Percentiles rank a stretch among this genome's conserved stretches.
Evolutionary conservation across 176 grass and related monocot genomes (phyloP).

Genomic region (Eragrostis nindensis): DNA sequence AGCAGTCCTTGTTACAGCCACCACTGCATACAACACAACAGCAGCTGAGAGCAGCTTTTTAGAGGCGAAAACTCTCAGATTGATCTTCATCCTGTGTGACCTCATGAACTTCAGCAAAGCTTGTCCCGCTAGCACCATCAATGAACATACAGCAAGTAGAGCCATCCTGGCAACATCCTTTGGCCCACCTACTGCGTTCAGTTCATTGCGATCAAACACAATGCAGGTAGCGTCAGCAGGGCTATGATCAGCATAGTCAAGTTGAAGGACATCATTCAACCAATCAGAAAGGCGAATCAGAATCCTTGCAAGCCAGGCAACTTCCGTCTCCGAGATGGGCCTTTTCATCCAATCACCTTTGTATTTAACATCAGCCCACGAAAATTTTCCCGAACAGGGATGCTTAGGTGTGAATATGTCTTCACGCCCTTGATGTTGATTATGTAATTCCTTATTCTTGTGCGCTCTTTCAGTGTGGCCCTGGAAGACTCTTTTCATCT

Average conservation of each 20-base stretch:
- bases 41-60: constrained; percentile 53
- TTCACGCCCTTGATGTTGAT: constrained; percentile 37
- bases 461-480: constrained; percentile 36
- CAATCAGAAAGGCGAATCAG: constrained; percentile 71
- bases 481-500: constrained; percentile 63
- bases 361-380: constrained; percentile 60
- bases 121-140: constrained; percentile 52
- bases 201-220: constrained; percentile 45
- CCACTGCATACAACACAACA: constrained; percentile 39
- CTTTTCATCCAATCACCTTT: constrained; percentile 87
- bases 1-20: constrained; percentile 38
- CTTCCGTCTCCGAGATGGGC: constrained; percentile 73
- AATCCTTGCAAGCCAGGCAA: constrained; percentile 78
- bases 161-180: constrained; percentile 61
- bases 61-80: constrained; percentile 77
- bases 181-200: constrained; percentile 44
- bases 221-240: constrained; percentile 36
- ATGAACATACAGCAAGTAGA: constrained; percentile 47
- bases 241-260: constrained; percentile 42
- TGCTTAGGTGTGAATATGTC: constrained; percentile 80
- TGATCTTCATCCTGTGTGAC: constrained; percentile 59
- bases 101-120: constrained; percentile 64
- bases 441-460: constrained; percentile 11
- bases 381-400: constrained; percentile 49
- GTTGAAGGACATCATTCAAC: constrained; percentile 57